These are phyloP conservation scores for Aquilaria sinensis DNA, from an alignment of 345 rosid species.

Conservation along the genomic window DNA sequence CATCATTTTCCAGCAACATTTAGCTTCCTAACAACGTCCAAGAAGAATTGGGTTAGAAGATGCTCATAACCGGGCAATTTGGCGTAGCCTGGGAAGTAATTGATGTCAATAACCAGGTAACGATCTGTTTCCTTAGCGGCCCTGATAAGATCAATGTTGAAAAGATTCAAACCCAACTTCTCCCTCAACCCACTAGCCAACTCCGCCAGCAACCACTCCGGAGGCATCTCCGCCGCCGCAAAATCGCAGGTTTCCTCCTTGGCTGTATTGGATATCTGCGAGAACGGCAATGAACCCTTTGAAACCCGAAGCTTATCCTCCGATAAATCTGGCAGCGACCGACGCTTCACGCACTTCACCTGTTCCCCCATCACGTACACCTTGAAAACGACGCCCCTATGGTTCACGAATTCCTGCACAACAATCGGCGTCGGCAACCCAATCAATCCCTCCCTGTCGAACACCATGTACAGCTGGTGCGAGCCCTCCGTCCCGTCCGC, in stretches of 20 bases:
- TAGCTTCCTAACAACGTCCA: slow-evolving; percentile 29
- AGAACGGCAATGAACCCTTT: slow-evolving; percentile 44
- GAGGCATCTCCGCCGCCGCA: slow-evolving; percentile 47
- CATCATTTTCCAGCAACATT: background rate
- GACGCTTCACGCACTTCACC: slow-evolving; percentile 41
- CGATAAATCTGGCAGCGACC: slow-evolving; percentile 47
- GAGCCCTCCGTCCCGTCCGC: slow-evolving; percentile 50
- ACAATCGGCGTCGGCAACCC: slow-evolving; percentile 35
- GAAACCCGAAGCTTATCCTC: slow-evolving; percentile 32
- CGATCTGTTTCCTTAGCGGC: slow-evolving; percentile 38
- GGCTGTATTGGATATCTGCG: slow-evolving; percentile 47
- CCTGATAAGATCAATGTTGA: slow-evolving; percentile 64
- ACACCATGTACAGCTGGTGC: slow-evolving; percentile 44
- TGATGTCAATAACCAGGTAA: slow-evolving; percentile 53
- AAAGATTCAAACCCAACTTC: slow-evolving; percentile 30
- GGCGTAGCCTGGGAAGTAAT: slow-evolving; percentile 68
- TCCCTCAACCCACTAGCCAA: no score
- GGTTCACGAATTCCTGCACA: slow-evolving; percentile 65
- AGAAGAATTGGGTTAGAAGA: slow-evolving; percentile 44
- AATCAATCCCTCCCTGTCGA: slow-evolving; percentile 42
- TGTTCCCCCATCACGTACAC: slow-evolving; percentile 50
- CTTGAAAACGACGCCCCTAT: slow-evolving; percentile 59
- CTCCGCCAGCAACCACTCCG: slow-evolving; percentile 29
- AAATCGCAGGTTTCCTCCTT: slow-evolving; percentile 20
- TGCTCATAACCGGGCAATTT: slow-evolving; percentile 57